phyloP scores from a whole-genome alignment of 2,329 filamentous ascomycete species.

The Diaporthe australafricana region DNA sequence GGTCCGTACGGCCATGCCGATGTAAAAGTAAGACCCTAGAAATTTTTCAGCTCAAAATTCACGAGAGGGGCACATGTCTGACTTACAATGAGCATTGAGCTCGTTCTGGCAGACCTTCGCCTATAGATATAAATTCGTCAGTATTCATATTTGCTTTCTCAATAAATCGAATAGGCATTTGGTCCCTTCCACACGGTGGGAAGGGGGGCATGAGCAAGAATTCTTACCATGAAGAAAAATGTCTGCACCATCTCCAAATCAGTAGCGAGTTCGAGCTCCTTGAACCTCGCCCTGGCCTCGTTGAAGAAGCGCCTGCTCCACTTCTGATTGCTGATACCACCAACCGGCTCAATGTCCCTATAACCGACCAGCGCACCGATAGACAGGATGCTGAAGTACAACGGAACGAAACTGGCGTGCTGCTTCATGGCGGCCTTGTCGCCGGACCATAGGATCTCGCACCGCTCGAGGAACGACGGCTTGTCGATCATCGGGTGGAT shows the following conservation, averaged over 20 bases:
- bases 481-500: slow-evolving; percentile 49
- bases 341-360: slow-evolving; percentile 55
- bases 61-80: too few relatives aligned
- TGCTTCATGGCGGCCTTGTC: slow-evolving; percentile 41
- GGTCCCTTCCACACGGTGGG: too few relatives aligned
- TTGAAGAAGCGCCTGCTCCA: slow-evolving; percentile 60
- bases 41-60: neutral
- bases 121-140: slow-evolving; percentile 41
- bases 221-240: slow-evolving; percentile 56
- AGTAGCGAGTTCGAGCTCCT: slow-evolving; percentile 54
- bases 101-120: slow-evolving; percentile 63
- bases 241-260: slow-evolving; percentile 61
- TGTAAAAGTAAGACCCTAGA: slow-evolving; percentile 58
- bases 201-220: neutral
- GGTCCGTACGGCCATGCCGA: slow-evolving; percentile 59
- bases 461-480: slow-evolving; percentile 54
- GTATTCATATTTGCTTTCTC: neutral
- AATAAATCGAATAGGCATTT: too few relatives aligned
- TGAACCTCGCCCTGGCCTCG: slow-evolving; percentile 52
- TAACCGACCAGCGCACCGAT: slow-evolving; percentile 58
- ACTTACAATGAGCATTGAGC: slow-evolving; percentile 57
- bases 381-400: slow-evolving; percentile 60
- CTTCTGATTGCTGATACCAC: slow-evolving; percentile 56
- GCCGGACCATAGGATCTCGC: slow-evolving; percentile 55
- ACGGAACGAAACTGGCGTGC: slow-evolving; percentile 54